Evolutionary conservation across 768 basidiomycete genomes (phyloP), one percentile per base, ranked within the genome.

Genomic region (Naganishia onofrii): DNA sequence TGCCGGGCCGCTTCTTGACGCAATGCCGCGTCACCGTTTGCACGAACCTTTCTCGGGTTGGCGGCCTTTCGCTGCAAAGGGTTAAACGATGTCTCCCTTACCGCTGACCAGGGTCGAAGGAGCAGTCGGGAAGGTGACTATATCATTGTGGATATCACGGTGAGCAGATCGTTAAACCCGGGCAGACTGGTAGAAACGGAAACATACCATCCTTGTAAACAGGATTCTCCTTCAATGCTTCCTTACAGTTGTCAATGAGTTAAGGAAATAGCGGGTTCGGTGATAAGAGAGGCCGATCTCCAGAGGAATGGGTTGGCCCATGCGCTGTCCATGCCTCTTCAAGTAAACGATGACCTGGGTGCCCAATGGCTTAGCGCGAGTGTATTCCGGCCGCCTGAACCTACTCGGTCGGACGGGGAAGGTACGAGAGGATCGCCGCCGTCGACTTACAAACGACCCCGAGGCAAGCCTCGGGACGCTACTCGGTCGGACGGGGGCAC

Each of bases 61-160:
- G 75, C 76, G 1, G 74, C 72, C 70, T 79, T 79, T 6, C 78
- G 74, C 76, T 78, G 63, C 5, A n/a, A n/a, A n/a, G n/a, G n/a
- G n/a, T n/a, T 94, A 93, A 67, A 96, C 85, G 73, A 99, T 93
- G 67, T 98, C 94, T 28, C 96, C 96, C 83, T 91, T 92, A 57
- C 87, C 88, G 12, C 88, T 92, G 75, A 99, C 90, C 79, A 94
- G 92, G 8, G 95, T 98, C 77, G 89, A 88, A 44, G 96, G 96
- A 10, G 95, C 96, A 44, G 95, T 98, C 2, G 96, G 96, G 88
- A 99, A 96, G 23, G 95, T 98, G 31, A 99, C 79, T 70, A 58
- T 32, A 31, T n/a, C n/a, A n/a, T 12, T 32, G 29, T 8, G 3
- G 17, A 15, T n/a, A 42, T 28, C n/a, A 26, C 9, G n/a, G 36